phyloP scores from a whole-genome alignment of 2,329 filamentous ascomycete species.

The Phaeosphaeria sp. region DNA sequence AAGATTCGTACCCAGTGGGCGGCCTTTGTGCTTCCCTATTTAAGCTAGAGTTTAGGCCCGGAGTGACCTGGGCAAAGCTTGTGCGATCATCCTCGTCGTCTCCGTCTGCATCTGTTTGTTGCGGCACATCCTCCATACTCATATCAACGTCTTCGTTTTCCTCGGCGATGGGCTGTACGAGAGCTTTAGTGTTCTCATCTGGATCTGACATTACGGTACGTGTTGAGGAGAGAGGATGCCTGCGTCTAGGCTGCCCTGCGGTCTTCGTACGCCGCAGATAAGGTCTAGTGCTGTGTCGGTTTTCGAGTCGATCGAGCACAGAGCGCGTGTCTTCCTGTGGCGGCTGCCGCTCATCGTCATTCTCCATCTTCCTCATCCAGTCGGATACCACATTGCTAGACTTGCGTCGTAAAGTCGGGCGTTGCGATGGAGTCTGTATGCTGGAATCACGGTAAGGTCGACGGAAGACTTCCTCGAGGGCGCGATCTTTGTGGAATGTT shows the following conservation, averaged over 20 bases:
- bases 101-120: conserved; percentile 81
- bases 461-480: conserved; percentile 89
- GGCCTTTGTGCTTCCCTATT: conserved; percentile 37
- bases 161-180: conserved; percentile 51
- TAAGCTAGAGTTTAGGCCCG: conserved; percentile 16
- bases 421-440: conserved; percentile 36
- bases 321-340: conserved; percentile 67
- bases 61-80: conserved; percentile 35
- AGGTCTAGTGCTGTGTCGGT: conserved; percentile 55
- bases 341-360: conserved; percentile 66
- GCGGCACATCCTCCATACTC: conserved; percentile 54
- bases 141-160: conserved; percentile 51
- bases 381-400: conserved; percentile 82
- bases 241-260: conserved; percentile 40
- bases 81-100: conserved; percentile 75
- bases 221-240: conserved; percentile 59
- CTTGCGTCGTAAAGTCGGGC: conserved; percentile 66
- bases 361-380: conserved; percentile 80
- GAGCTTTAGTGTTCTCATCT: conserved; percentile 48
- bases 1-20: conserved; percentile 40
- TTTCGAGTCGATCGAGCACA: conserved; percentile 65
- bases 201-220: conserved; percentile 65
- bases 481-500: conserved; percentile 87
- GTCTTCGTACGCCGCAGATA: conserved; percentile 60
- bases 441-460: conserved; percentile 67